phyloP scores from a whole-genome alignment of 2,329 filamentous ascomycete genomes.

The Thelonectria blattea region DNA sequence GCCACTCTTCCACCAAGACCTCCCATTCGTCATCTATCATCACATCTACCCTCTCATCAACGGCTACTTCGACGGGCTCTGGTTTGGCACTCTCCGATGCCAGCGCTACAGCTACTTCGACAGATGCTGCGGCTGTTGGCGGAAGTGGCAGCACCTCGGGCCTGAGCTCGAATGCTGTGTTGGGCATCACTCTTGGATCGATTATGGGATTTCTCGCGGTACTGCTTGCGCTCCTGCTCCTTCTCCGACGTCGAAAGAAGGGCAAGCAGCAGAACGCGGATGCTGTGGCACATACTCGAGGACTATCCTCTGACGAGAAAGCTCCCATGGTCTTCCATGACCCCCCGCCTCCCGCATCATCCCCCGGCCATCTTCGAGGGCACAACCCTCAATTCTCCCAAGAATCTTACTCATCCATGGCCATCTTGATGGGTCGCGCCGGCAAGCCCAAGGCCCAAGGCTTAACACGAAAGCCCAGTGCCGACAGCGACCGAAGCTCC shows the following conservation, averaged over 20 bases:
- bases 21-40: slow-evolving; percentile 33
- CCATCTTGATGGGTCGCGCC: slow-evolving; percentile 69
- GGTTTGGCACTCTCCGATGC: slow-evolving; percentile 34
- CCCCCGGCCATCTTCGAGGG: slow-evolving; percentile 51
- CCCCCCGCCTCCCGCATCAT: slow-evolving; percentile 46
- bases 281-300: slow-evolving; percentile 51
- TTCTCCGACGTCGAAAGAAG: slow-evolving; percentile 57
- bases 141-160: slow-evolving; percentile 41
- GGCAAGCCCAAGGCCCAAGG: slow-evolving; percentile 50
- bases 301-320: slow-evolving; percentile 62
- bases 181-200: slow-evolving; percentile 84
- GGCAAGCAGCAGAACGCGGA: slow-evolving; percentile 50
- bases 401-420: slow-evolving; percentile 67
- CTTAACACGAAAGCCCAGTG: slow-evolving; percentile 61
- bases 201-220: slow-evolving; percentile 76
- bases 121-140: slow-evolving; percentile 34
- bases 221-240: slow-evolving; percentile 73
- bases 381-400: slow-evolving; percentile 61
- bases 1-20: slow-evolving; percentile 37
- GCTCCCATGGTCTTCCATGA: slow-evolving; percentile 56
- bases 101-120: slow-evolving; percentile 32
- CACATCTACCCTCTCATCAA: slow-evolving; percentile 32
- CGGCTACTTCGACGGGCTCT: slow-evolving; percentile 31
- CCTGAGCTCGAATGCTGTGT: slow-evolving; percentile 61
- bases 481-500: slow-evolving; percentile 57